Evolutionary conservation across 1,284 basidiomycete species (phyloP).

Genomic region (Mycosarcoma maydis): DNA sequence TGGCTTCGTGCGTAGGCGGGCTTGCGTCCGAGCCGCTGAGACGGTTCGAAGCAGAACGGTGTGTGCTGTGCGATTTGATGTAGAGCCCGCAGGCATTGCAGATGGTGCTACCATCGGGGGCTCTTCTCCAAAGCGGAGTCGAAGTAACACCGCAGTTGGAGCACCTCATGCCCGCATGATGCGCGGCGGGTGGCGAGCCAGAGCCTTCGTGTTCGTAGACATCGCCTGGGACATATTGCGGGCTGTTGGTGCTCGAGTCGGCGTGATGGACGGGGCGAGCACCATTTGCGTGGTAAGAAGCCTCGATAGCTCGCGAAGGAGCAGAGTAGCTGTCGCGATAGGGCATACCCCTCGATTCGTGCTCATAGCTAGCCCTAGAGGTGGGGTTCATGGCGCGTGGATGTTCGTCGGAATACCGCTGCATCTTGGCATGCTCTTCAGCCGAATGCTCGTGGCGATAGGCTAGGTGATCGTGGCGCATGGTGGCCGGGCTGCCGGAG

Average conservation of each 20-base stretch:
- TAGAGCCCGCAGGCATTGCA: conserved; percentile 77
- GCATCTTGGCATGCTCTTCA: conserved; percentile 31
- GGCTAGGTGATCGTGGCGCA: conserved; percentile 31
- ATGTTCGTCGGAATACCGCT: conserved; percentile 31
- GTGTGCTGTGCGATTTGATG: conserved; percentile 50
- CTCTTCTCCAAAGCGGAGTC: conserved; percentile 87
- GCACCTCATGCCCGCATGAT: conserved; percentile 68
- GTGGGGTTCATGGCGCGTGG: conserved; percentile 30
- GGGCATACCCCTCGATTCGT: conserved; percentile 12
- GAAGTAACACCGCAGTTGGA: conserved; percentile 87
- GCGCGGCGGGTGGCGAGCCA: conserved; percentile 32
- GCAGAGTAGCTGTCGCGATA: conserved; percentile 12
- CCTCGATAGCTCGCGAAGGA: conserved; percentile 14
- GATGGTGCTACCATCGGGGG: conserved; percentile 86
- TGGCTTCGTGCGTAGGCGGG: conserved; percentile 18
- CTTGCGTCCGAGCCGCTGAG: conserved; percentile 26
- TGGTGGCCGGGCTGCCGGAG: conserved; percentile 32
- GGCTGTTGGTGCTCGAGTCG: conserved; percentile 27
- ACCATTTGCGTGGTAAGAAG: conserved; percentile 23
- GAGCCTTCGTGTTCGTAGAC: conserved; percentile 21
- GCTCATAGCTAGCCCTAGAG: conserved; percentile 25
- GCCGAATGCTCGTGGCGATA: conserved; percentile 29
- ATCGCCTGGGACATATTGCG: conserved; percentile 19
- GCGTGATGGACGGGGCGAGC: conserved; percentile 6
- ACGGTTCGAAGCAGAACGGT: conserved; percentile 30